Evolutionary conservation across 441 rosid genomes (phyloP), one percentile per base, ranked within the genome.

Genomic region (Gossypium gossypioides): DNA sequence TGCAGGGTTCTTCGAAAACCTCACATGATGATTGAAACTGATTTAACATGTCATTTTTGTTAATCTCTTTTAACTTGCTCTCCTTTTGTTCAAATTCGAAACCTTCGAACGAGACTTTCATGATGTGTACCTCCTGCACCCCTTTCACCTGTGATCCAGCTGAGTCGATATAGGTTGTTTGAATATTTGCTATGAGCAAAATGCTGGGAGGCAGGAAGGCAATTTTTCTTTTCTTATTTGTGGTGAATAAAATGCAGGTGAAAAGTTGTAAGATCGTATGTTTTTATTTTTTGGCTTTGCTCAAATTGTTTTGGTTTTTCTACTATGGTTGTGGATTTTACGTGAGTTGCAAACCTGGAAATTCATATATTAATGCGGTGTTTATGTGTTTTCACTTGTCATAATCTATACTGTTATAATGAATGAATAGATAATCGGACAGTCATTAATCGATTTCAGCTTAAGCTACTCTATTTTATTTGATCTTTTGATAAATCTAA

Each of bases 181-280:
- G 78, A 40, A 67, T 55, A 59, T 13, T 65, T 72, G 55, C 42
- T 19, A 61, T 34, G 74, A 70, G 72, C 59, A 56, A 75, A 72
- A 44, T 52, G 46, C 40, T 42, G 32, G 76, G 77, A 12, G 80
- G 75, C 62, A 55, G 82, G 84, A 42, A 79, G 81, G 79, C 75
- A 72, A 21, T 74, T 74, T 82, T 81, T 82, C 73, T 71, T 75
- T 46, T 12, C 72, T 46, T 46, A 78, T 81, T 81, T 75, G 84
- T 78, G 79, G 74, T 80, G 84, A 81, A 83, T 79, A 81, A 83
- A 83, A 73, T 75, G 85, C 88, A 79, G 86, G 86, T 79, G 86
- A 79, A 46, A 73, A 76, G 74, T 74, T 81, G 79, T 75, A 75
- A 75, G 57, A 46, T 66, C 37, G 44, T 32, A 32, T 32, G 40